Evolutionary conservation across 352 stramenopile genomes (phyloP).

Genomic region (Phytophthora sansomeana): DNA sequence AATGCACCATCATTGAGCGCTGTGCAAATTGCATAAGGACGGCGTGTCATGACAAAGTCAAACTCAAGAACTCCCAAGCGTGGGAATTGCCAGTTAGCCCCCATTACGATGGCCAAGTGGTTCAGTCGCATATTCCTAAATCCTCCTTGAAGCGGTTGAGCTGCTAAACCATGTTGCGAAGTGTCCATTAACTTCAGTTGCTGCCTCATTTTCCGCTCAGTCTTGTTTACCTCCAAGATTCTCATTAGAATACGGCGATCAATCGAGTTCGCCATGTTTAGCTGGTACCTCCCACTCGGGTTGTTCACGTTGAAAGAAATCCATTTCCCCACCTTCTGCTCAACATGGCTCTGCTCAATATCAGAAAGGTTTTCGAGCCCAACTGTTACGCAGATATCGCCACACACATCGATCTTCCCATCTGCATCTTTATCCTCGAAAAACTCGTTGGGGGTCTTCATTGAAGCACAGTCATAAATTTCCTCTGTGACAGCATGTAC

Average conservation of each 20-base stretch:
- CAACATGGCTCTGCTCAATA: constrained; percentile 74
- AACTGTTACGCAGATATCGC: constrained; percentile 82
- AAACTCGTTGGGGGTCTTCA: constrained; percentile 65
- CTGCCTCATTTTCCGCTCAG: constrained; percentile 59
- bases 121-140: constrained; percentile 76
- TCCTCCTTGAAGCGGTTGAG: constrained; percentile 50
- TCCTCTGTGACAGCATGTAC: constrained; percentile 33
- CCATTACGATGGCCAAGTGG: constrained; percentile 62
- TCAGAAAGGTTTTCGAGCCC: constrained; percentile 68
- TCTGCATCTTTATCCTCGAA: constrained; percentile 86
- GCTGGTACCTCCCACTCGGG: constrained; percentile 66
- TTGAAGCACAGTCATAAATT: constrained; percentile 65
- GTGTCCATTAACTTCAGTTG: constrained; percentile 70
- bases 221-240: constrained; percentile 72
- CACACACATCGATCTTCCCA: constrained; percentile 83
- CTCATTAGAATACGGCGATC: constrained; percentile 80
- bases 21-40: constrained; percentile 64
- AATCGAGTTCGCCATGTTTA: constrained; percentile 77
- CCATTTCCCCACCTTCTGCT: constrained; percentile 80
- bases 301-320: constrained; percentile 81
- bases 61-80: constrained; percentile 74
- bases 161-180: constrained; percentile 55
- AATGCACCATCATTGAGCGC: constrained; percentile 71
- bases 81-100: constrained; percentile 65
- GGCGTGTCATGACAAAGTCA: constrained; percentile 72